These are phyloP conservation scores for Sphagnurus paluster DNA, from an alignment of 1,284 basidiomycete genomes.

Conservation along the genomic window DNA sequence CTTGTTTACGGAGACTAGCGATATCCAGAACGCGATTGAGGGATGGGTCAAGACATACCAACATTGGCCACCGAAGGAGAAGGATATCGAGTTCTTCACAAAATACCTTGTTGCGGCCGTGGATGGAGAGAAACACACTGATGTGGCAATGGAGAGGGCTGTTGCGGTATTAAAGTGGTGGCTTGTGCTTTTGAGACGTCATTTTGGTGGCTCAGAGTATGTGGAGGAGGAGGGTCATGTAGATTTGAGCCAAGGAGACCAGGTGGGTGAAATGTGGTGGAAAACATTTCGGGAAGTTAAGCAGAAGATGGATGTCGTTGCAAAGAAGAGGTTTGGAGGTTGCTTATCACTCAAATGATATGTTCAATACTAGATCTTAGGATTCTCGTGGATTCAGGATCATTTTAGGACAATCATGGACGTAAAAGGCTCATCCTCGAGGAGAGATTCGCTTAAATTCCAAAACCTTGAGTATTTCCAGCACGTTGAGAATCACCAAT, in stretches of 20 bases:
- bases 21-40: constrained; percentile 69
- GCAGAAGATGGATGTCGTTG: constrained; percentile 57
- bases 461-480: no score
- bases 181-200: constrained; percentile 61
- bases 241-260: constrained; percentile 33
- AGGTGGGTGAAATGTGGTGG: constrained; percentile 74
- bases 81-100: constrained; percentile 71
- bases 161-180: constrained; percentile 78
- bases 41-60: constrained; percentile 69
- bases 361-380: no score
- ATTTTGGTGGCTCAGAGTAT: constrained; percentile 55
- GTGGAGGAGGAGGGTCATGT: constrained; percentile 35
- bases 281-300: constrained; percentile 66
- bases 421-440: no score
- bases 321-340: constrained; percentile 67
- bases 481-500: no score
- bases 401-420: no score
- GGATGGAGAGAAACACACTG: constrained; percentile 47
- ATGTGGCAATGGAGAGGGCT: constrained; percentile 68
- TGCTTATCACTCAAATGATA: constrained; percentile 47
- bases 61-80: constrained; percentile 58
- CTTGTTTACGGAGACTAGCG: constrained; percentile 58
- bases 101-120: constrained; percentile 70
- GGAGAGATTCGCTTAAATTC: no score
- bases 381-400: no score